Base-by-base conservation (phyloP, 768 basidiomycete genomes). In the Leucosporidium scottii region DNA sequence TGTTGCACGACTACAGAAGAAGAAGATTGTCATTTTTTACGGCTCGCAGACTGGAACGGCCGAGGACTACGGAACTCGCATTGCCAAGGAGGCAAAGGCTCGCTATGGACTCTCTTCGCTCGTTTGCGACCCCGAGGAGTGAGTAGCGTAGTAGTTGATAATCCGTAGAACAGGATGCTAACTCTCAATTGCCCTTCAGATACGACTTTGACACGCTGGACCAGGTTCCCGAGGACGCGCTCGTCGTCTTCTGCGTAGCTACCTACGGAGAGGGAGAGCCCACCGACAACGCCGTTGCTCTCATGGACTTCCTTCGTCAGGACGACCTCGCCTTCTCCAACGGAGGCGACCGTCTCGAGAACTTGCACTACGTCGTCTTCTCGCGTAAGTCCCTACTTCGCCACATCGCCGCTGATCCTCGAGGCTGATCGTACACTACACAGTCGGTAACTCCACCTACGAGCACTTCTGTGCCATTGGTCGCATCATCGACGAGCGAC, bases 211-310 rank as follows among this genome's bases (percentile, higher is more conserved):
- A 93, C 78, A 93, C 89, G 78, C 86, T 98, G 70, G 94, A 98
- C 79, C 83, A 87, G 77, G 78, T 97, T 34, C 90, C 96, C 0
- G 88, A 89, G 73, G 88, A 93, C 78, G 87, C 84, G 71, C 89
- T 87, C 25, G 91, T 87, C 64, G 86, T 99, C 79, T 98, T 99
- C 77, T 91, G 93, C 75, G 84, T 98, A 86, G 94, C 94, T 17
- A 98, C 94, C 18, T 99, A 99, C 75, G 94, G 94, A 71, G 94
- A 99, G 81, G 94, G 94, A 66, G 94, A 99, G 79, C 94, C 94
- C 39, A 98, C 94, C 17, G 94, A 99, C 78, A 99, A 98, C 77
- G 92, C 94, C 8, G 90, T 96, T 20, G 86, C 88, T 72, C 86
- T 99, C 73, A 87, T 92, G 86, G 91, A 94, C 78, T 93, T 91